Percentiles rank a stretch among this genome's conserved stretches.
These are phyloP conservation scores for Knoxia roxburghii DNA, from an alignment of 257 asterid species.

Conservation along the genomic window DNA sequence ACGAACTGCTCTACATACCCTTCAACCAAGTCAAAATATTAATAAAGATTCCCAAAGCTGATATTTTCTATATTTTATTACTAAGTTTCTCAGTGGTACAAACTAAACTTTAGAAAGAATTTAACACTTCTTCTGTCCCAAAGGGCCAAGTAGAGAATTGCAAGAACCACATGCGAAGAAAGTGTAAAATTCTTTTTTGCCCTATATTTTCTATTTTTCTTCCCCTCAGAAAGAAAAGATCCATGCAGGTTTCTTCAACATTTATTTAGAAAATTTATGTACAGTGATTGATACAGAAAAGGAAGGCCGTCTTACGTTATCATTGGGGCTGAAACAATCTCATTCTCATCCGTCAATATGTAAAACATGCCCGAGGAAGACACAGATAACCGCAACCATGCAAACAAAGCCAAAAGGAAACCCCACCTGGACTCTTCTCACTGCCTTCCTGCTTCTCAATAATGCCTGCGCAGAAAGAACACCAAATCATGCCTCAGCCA, in stretches of 20 bases:
- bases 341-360: conserved; percentile 14
- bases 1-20: no score
- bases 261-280: background rate
- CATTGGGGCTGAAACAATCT: background rate
- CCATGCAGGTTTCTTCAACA: background rate
- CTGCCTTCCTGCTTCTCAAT: conserved; percentile 29
- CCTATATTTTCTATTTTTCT: background rate
- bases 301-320: background rate
- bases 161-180: no score
- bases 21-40: no score
- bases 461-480: conserved; percentile 34
- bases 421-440: conserved; percentile 48
- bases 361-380: conserved; percentile 40
- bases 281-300: background rate
- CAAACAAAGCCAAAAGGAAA: conserved; percentile 67
- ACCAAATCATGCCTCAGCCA: background rate
- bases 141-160: no score
- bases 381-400: conserved; percentile 61
- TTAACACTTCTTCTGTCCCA: no score
- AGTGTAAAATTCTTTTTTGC: no score
- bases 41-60: no score
- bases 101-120: no score
- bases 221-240: background rate
- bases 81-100: no score
- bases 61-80: no score